These are phyloP conservation scores for Mucor indicus DNA, from an alignment of 371 early-diverging fungal species.

Conservation along the genomic window DNA sequence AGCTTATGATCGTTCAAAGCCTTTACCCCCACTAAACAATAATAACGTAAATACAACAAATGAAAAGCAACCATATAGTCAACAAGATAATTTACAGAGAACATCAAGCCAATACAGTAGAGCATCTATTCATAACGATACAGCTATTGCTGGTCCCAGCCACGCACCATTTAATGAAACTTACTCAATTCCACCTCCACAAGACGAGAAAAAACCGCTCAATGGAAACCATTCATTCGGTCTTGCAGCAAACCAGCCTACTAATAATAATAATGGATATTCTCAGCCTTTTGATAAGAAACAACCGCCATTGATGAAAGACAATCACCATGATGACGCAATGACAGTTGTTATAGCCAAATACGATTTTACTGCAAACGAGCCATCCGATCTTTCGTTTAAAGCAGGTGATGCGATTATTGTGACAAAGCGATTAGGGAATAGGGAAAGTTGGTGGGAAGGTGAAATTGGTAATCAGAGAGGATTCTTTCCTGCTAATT, in stretches of 20 bases:
- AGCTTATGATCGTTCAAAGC: not conserved
- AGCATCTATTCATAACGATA: too few relatives aligned
- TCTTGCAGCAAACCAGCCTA: too few relatives aligned
- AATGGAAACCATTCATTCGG: not conserved
- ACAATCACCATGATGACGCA: not conserved
- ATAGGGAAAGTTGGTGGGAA: slow-evolving; percentile 78
- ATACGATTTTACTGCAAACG: slow-evolving; percentile 66
- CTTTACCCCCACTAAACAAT: not conserved
- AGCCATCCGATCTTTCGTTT: slow-evolving; percentile 69
- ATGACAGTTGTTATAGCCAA: slow-evolving; percentile 58
- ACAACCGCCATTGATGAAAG: not conserved
- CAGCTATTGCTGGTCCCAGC: too few relatives aligned
- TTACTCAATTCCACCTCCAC: not conserved
- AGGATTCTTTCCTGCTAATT: slow-evolving; percentile 53
- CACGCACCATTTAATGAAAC: too few relatives aligned
- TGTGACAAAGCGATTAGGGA: slow-evolving; percentile 57
- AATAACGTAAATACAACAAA: not conserved
- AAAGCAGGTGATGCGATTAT: slow-evolving; percentile 72
- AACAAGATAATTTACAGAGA: too few relatives aligned
- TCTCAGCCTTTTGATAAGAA: not conserved
- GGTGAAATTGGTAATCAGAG: slow-evolving; percentile 59
- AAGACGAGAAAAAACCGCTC: not conserved
- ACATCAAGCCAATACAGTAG: too few relatives aligned
- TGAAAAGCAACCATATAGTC: not conserved
- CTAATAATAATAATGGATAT: too few relatives aligned